Evolutionary conservation across 2,329 filamentous ascomycete species (phyloP).

Genomic region (Aspergillus phoenicis): DNA sequence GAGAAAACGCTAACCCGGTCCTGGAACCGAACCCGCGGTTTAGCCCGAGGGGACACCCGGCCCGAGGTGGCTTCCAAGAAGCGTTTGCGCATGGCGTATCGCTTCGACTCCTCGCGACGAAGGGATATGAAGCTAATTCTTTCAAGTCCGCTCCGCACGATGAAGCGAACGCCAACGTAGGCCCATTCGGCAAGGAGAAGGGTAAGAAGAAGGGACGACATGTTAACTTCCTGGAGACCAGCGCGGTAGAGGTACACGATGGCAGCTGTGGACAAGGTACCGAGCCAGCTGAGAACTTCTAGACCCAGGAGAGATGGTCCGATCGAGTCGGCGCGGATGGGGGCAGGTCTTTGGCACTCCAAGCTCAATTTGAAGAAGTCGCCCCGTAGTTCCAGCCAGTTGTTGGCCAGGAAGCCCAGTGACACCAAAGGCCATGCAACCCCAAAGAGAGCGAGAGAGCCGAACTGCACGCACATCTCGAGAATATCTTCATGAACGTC

Average conservation of each 20-base stretch:
- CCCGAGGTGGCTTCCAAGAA: slow-evolving; percentile 55
- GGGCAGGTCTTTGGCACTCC: slow-evolving; percentile 84
- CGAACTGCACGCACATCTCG: slow-evolving; percentile 89
- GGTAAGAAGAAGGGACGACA: slow-evolving; percentile 75
- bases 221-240: slow-evolving; percentile 66
- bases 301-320: slow-evolving; percentile 88
- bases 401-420: slow-evolving; percentile 86
- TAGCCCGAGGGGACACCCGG: slow-evolving; percentile 16
- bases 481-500: slow-evolving; percentile 88
- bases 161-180: slow-evolving; percentile 73
- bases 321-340: slow-evolving; percentile 88
- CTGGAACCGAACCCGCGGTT: slow-evolving; percentile 37
- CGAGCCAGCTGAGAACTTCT: slow-evolving; percentile 90
- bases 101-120: slow-evolving; percentile 77
- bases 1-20: slow-evolving; percentile 37
- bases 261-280: slow-evolving; percentile 82
- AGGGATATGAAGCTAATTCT: slow-evolving; percentile 81
- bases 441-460: slow-evolving; percentile 88
- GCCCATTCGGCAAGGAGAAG: slow-evolving; percentile 83
- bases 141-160: slow-evolving; percentile 69
- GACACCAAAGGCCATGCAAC: slow-evolving; percentile 94
- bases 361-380: slow-evolving; percentile 94
- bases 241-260: slow-evolving; percentile 85
- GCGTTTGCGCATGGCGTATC: slow-evolving; percentile 75
- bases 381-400: slow-evolving; percentile 91